These are phyloP conservation scores for Pestalotiopsis sp. DNA, from an alignment of 2,329 filamentous ascomycete species.

Conservation along the genomic window DNA sequence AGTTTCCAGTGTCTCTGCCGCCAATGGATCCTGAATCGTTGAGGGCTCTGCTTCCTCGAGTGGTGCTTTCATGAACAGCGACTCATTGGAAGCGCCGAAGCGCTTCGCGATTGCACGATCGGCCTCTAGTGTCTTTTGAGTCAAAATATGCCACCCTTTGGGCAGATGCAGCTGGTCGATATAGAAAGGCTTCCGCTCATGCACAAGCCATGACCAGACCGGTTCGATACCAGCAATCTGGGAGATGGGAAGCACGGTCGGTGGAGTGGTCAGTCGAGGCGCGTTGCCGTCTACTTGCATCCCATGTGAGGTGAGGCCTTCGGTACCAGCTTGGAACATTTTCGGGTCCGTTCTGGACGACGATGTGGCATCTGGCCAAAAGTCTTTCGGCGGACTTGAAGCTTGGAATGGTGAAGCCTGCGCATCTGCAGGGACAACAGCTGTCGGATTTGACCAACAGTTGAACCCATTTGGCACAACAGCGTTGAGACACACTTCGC, in stretches of 20 bases:
- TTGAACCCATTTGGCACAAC: slow-evolving; percentile 12
- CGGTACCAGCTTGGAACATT: not conserved
- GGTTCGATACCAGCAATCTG: not conserved
- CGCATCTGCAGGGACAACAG: not conserved
- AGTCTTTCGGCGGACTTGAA: not conserved
- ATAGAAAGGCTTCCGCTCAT: slow-evolving; percentile 15
- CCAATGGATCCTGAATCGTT: not conserved
- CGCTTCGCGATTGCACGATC: not conserved
- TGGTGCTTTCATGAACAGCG: not conserved
- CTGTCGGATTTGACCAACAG: slow-evolving; percentile 1
- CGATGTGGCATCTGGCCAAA: not conserved
- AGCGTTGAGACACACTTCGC: not conserved
- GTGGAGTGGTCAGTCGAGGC: not conserved
- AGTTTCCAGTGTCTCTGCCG: not conserved
- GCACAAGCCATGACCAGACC: slow-evolving; percentile 11
- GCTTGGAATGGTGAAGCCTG: not conserved
- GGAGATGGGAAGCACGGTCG: slow-evolving; percentile 1
- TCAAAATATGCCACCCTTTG: slow-evolving; percentile 12
- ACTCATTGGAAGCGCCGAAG: not conserved
- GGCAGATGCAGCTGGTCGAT: slow-evolving; percentile 14
- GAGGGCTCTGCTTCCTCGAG: not conserved
- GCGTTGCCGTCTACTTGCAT: not conserved
- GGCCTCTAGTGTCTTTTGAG: not conserved
- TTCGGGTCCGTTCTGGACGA: not conserved
- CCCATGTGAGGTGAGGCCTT: not conserved